phyloP scores from a whole-genome alignment of 2,329 filamentous ascomycete genomes.

The Byssochlamys sp. region DNA sequence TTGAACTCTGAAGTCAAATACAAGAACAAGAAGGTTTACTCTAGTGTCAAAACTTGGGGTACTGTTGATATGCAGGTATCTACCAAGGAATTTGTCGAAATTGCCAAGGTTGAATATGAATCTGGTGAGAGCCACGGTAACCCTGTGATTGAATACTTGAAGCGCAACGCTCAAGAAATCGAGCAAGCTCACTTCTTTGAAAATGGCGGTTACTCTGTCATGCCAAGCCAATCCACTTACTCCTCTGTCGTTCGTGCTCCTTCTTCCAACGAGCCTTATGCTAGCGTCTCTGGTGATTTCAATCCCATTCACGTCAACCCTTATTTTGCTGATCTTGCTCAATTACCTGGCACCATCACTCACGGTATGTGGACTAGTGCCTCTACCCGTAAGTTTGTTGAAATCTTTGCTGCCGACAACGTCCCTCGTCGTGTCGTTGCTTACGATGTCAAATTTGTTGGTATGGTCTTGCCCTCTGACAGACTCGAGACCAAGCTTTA shows the following conservation, averaged over 20 bases:
- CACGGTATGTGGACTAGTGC: constrained; percentile 99
- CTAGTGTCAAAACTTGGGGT: constrained; percentile 80
- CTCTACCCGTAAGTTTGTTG: constrained; percentile 85
- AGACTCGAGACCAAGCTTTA: constrained; percentile 88
- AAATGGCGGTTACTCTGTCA: constrained; percentile 90
- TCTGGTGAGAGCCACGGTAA: constrained; percentile 86
- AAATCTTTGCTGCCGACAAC: constrained; percentile 98
- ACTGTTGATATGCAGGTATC: constrained; percentile 89
- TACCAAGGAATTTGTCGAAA: constrained; percentile 92
- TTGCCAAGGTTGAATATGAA: constrained; percentile 90
- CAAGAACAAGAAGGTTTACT: constrained; percentile 90
- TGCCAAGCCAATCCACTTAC: too few species aligned
- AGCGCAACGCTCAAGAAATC: constrained; percentile 80
- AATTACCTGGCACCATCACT: constrained; percentile 90
- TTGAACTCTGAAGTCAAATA: constrained; percentile 83
- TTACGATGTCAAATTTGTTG: constrained; percentile 89
- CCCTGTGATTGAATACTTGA: constrained; percentile 89
- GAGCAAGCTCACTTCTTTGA: constrained; percentile 96
- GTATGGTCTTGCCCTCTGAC: constrained; percentile 96
- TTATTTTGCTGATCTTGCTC: constrained; percentile 91
- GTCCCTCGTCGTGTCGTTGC: constrained; percentile 93
- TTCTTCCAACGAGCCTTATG: constrained; percentile 96
- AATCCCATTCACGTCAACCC: constrained; percentile 98
- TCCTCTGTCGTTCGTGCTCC: constrained; percentile 81
- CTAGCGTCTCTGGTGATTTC: constrained; percentile 93